Evolutionary conservation across 208 protist species (phyloP).

Genomic region (Acanthamoeba lenticulata): DNA sequence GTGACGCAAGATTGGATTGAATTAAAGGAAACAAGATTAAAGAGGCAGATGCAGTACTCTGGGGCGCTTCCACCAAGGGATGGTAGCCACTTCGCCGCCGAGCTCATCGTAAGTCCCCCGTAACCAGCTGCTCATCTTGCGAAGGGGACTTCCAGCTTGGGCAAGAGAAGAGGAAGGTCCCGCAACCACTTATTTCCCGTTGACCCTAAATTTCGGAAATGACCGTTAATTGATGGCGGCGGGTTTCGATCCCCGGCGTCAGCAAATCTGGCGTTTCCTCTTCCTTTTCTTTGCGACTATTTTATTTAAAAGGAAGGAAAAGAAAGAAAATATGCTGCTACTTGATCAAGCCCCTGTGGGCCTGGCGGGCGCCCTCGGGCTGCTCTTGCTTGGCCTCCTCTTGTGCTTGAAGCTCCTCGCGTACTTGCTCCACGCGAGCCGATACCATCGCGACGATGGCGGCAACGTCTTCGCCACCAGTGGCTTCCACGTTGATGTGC

Average conservation of each 20-base stretch:
- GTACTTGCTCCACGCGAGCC: background rate
- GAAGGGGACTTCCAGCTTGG: too few species aligned
- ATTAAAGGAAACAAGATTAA: background rate
- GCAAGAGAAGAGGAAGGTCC: too few species aligned
- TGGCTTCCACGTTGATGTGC: background rate
- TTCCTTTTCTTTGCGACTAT: too few species aligned
- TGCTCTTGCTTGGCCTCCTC: background rate
- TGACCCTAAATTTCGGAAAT: too few species aligned
- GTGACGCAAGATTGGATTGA: background rate
- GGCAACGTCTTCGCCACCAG: background rate
- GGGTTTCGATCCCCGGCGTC: too few species aligned
- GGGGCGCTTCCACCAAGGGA: slow-evolving; percentile 22
- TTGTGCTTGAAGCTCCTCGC: background rate
- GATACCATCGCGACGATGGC: background rate
- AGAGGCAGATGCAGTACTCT: background rate
- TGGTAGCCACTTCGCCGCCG: background rate
- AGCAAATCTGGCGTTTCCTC: too few species aligned
- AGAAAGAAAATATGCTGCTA: too few species aligned
- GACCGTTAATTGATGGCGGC: too few species aligned
- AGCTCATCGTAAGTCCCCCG: background rate
- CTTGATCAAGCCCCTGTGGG: background rate
- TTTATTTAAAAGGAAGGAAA: too few species aligned
- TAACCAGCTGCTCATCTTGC: background rate
- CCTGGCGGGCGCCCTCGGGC: background rate
- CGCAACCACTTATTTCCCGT: too few species aligned